A percentile compares a stretch with the other conserved stretches of the same genome.
These are phyloP conservation scores for Pseudodiploospora longispora DNA, from an alignment of 2,329 filamentous ascomycete species.

Conservation along the genomic window DNA sequence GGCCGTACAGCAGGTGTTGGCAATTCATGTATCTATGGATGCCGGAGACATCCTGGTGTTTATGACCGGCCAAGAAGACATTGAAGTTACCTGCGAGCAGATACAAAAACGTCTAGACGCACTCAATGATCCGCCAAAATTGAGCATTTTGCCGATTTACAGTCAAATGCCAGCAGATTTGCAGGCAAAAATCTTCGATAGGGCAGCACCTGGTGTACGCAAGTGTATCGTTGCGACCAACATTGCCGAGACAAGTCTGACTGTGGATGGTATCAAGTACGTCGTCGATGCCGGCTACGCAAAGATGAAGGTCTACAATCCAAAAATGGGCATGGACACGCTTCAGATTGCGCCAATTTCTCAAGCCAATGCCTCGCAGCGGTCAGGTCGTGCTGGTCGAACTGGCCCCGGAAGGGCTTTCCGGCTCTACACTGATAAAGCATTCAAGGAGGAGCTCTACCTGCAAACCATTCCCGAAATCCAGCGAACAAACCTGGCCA, in stretches of 20 bases:
- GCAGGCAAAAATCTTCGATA: constrained; percentile 95
- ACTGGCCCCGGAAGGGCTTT: constrained; percentile 95
- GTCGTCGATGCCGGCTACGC: constrained; percentile 95
- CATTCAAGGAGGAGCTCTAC: constrained; percentile 93
- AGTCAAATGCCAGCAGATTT: constrained; percentile 98
- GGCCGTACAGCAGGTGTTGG: constrained; percentile 89
- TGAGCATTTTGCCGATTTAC: constrained; percentile 95
- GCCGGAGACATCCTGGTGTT: constrained; percentile 93
- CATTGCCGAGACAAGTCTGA: constrained; percentile 95
- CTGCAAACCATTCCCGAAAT: constrained; percentile 97
- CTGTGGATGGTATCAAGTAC: constrained; percentile 98
- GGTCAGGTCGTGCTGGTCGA: constrained; percentile 85
- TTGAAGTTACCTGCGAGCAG: constrained; percentile 91
- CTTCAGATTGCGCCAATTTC: constrained; percentile 96
- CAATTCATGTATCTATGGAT: constrained; percentile 93
- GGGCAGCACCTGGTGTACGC: constrained; percentile 78
- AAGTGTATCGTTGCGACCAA: constrained; percentile 99
- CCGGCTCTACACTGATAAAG: constrained; percentile 86
- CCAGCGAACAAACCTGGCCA: constrained; percentile 89
- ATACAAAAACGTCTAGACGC: constrained; percentile 79
- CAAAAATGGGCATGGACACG: constrained; percentile 98
- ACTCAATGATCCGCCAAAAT: constrained; percentile 87
- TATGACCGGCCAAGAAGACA: constrained; percentile 99
- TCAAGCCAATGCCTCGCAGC: constrained; percentile 89
- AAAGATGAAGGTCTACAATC: constrained; percentile 98